Evolutionary conservation across 768 basidiomycete species (phyloP).

Genomic region (Mycena amicta): DNA sequence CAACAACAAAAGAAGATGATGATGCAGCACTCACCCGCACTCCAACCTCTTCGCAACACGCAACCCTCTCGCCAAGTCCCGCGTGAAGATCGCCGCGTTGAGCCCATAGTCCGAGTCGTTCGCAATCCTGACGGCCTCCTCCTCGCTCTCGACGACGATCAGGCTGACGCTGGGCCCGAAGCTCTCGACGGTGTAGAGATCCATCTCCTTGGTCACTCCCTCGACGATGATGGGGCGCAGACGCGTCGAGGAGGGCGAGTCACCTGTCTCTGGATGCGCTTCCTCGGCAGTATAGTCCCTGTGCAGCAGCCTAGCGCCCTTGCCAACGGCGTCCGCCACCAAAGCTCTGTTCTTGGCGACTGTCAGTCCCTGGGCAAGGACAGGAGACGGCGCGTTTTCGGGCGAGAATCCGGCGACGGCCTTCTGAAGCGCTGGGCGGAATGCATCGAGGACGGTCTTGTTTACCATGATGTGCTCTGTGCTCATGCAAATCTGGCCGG

Average conservation of each 20-base stretch:
- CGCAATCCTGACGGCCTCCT: conserved; percentile 20
- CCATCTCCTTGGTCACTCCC: conserved; percentile 21
- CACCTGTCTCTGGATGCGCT: conserved; percentile 16
- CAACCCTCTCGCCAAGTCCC: conserved; percentile 14
- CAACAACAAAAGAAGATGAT: background rate
- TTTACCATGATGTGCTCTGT: conserved; percentile 73
- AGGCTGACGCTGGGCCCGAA: conserved; percentile 22
- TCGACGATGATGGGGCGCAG: conserved; percentile 15
- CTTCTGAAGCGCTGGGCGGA: conserved; percentile 49
- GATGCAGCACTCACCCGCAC: conserved; percentile 12
- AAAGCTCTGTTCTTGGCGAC: conserved; percentile 15
- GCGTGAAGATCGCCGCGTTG: conserved; percentile 18
- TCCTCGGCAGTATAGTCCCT: conserved; percentile 17
- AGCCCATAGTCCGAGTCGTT: conserved; percentile 21
- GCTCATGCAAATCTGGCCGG: conserved; percentile 70
- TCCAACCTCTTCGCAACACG: conserved; percentile 18
- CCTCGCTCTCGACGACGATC: conserved; percentile 16
- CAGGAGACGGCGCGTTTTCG: background rate
- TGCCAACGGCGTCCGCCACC: conserved; percentile 16
- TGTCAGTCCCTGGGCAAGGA: conserved; percentile 12
- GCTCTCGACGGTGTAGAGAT: conserved; percentile 17
- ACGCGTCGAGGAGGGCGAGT: conserved; percentile 4
- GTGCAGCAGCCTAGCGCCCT: conserved; percentile 19
- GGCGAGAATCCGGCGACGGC: conserved; percentile 38
- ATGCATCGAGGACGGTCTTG: conserved; percentile 61